These are phyloP conservation scores for Rosa rugosa DNA, from an alignment of 306 rosid species.

Conservation along the genomic window DNA sequence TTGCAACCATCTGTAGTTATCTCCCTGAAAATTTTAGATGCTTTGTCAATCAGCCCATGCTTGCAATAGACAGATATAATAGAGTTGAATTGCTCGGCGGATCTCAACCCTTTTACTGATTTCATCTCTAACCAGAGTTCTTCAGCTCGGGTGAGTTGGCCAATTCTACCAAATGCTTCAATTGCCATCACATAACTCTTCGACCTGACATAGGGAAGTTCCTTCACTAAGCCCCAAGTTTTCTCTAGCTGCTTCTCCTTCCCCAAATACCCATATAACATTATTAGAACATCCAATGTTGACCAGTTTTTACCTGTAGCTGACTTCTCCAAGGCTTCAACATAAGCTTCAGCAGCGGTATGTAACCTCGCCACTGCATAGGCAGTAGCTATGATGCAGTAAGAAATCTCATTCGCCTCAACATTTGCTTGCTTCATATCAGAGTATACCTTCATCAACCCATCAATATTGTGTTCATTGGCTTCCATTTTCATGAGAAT, in stretches of 20 bases:
- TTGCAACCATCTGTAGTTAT: conserved; percentile 61
- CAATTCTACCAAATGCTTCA: conserved; percentile 83
- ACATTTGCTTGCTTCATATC: conserved; percentile 65
- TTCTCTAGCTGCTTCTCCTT: conserved; percentile 70
- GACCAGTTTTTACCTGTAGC: conserved; percentile 76
- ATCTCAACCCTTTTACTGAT: conserved; percentile 51
- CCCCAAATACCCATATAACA: conserved; percentile 70
- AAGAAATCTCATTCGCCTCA: conserved; percentile 83
- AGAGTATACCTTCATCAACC: conserved; percentile 54
- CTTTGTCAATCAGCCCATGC: conserved; percentile 68
- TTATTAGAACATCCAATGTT: conserved; percentile 67
- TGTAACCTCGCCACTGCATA: conserved; percentile 75
- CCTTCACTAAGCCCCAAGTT: conserved; percentile 60
- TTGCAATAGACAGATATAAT: conserved; percentile 71
- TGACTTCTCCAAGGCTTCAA: conserved; percentile 74
- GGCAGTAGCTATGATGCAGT: conserved; percentile 79
- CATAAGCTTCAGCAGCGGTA: conserved; percentile 70
- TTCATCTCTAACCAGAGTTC: conserved; percentile 87
- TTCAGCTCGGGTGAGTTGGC: conserved; percentile 63
- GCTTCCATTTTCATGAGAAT: conserved; percentile 95
- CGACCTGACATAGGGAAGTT: conserved; percentile 63
- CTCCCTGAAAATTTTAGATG: conserved; percentile 48
- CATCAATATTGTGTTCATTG: conserved; percentile 69
- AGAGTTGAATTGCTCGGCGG: conserved; percentile 75
- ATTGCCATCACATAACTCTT: conserved; percentile 76